phyloP scores from a whole-genome alignment of 177 flowering plant genomes.

The Vitis hybrid region DNA sequence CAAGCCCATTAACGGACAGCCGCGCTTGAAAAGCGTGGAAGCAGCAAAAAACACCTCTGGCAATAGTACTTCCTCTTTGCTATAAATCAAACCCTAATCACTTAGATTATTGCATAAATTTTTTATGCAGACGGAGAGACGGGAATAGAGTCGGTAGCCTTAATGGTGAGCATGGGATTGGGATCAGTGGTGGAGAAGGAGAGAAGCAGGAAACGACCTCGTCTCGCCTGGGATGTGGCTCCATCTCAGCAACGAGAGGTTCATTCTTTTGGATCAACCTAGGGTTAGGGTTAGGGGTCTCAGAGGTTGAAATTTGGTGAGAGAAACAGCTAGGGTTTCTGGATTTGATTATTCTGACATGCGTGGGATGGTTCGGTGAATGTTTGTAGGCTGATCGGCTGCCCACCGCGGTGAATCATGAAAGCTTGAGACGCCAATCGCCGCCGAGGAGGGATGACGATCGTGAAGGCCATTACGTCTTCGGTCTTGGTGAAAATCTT shows the following conservation, averaged over 20 bases:
- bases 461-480: conserved; percentile 81
- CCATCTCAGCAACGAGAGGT: conserved; percentile 49
- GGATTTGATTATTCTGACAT: conserved; percentile 19
- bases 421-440: conserved; percentile 32
- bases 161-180: conserved; percentile 7
- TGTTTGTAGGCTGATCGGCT: conserved; percentile 36
- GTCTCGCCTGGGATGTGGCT: conserved; percentile 62
- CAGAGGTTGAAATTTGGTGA: background rate
- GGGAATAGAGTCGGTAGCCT: background rate
- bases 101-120: too few species aligned
- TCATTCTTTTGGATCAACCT: conserved; percentile 10
- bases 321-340: background rate
- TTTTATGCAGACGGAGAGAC: background rate
- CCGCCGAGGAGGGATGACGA: conserved; percentile 84
- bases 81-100: too few species aligned
- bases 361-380: conserved; percentile 13
- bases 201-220: conserved; percentile 62
- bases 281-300: conserved; percentile 21
- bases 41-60: too few species aligned
- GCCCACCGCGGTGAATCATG: conserved; percentile 12
- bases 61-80: too few species aligned
- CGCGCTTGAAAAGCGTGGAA: too few species aligned
- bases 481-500: conserved; percentile 69
- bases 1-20: too few species aligned
- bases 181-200: conserved; percentile 21